Conservation (phyloP, 805 yeast genomes). For the Candida taoyuanica region DNA sequence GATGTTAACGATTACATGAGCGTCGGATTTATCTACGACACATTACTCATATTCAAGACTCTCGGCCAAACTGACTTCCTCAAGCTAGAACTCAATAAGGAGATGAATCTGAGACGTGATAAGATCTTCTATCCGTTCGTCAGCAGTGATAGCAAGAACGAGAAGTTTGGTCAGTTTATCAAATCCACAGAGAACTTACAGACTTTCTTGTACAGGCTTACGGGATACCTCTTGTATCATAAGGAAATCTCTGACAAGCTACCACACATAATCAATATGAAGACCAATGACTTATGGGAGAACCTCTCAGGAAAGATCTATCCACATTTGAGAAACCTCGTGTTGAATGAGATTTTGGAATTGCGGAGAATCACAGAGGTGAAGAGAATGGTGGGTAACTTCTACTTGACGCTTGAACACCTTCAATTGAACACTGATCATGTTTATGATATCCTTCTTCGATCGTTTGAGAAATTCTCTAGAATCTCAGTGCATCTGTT, state of each 20-base stretch:
- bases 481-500: conserved; percentile 50
- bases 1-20: conserved; percentile 39
- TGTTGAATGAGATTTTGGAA: conserved; percentile 37
- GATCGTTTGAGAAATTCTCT: conserved; percentile 58
- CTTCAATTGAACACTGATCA: conserved; percentile 55
- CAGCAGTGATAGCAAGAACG: conserved; percentile 36
- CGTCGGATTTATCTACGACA: conserved; percentile 74
- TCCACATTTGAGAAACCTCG: conserved; percentile 50
- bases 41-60: conserved; percentile 74
- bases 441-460: conserved; percentile 57
- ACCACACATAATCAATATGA: conserved; percentile 49
- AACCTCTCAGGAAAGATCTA: conserved; percentile 54
- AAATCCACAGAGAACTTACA: conserved; percentile 40
- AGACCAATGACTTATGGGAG: conserved; percentile 71
- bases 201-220: conserved; percentile 53
- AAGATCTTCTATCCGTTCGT: conserved; percentile 63
- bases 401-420: conserved; percentile 72
- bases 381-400: conserved; percentile 52
- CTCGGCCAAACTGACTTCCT: conserved; percentile 62
- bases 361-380: conserved; percentile 43
- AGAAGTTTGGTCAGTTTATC: conserved; percentile 26
- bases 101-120: conserved; percentile 65
- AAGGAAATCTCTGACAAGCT: conserved; percentile 61
- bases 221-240: conserved; percentile 78
- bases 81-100: conserved; percentile 60